A percentile compares a stretch with the other conserved stretches of the same genome.
phyloP scores from a whole-genome alignment of 2,329 filamentous ascomycete species.

The Blumeria hordei region DNA sequence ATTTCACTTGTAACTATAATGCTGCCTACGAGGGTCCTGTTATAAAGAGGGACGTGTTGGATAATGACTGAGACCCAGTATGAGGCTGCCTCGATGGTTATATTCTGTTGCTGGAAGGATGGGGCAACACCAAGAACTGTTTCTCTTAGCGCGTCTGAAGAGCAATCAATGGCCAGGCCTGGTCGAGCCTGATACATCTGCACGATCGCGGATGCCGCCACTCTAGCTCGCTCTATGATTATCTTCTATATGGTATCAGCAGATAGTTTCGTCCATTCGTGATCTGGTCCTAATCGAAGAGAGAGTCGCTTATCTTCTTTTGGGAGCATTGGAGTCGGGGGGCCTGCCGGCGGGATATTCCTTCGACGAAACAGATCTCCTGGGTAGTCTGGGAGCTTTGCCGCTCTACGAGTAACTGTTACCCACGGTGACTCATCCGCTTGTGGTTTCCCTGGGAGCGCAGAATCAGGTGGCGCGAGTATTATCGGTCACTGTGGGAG shows the following conservation, averaged over 20 bases:
- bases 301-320: not conserved
- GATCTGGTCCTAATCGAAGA: not conserved
- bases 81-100: not conserved
- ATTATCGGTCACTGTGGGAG: no score
- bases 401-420: not conserved
- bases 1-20: not conserved
- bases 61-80: not conserved
- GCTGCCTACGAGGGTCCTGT: not conserved
- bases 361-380: not conserved
- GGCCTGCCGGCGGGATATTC: not conserved
- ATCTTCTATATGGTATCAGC: not conserved
- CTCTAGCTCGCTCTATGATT: not conserved
- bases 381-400: not conserved
- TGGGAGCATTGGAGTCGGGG: not conserved
- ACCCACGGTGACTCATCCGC: not conserved
- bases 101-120: not conserved
- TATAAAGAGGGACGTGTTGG: not conserved
- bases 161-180: not conserved
- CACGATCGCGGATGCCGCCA: not conserved
- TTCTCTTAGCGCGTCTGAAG: not conserved
- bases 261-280: not conserved
- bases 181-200: not conserved
- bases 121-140: not conserved
- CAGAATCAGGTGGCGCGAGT: no score
- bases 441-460: not conserved